phyloP scores from a whole-genome alignment of 768 basidiomycete species.

The Pisolithus microcarpus region DNA sequence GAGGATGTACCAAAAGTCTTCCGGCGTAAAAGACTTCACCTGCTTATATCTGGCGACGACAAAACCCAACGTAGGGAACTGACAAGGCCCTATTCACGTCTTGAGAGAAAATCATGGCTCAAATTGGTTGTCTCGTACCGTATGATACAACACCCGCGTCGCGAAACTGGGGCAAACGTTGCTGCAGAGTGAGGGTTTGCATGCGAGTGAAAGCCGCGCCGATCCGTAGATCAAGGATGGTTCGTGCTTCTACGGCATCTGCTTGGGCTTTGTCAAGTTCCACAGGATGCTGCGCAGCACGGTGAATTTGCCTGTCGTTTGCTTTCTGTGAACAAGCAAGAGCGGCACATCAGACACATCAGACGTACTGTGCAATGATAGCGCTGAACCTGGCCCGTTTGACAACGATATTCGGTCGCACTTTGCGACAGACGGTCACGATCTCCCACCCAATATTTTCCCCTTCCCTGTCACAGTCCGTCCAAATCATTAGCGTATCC shows the following conservation, averaged over 20 bases:
- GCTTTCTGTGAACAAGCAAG: background rate
- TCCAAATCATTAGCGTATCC: slow-evolving; percentile 95
- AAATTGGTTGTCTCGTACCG: slow-evolving; percentile 40
- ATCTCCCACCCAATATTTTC: slow-evolving; percentile 96
- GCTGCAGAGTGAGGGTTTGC: slow-evolving; percentile 73
- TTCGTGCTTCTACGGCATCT: slow-evolving; percentile 86
- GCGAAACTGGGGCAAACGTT: slow-evolving; percentile 48
- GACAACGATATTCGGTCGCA: slow-evolving; percentile 65
- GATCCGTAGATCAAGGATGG: slow-evolving; percentile 78
- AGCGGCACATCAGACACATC: background rate
- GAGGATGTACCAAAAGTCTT: slow-evolving; percentile 90
- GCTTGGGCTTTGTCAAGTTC: slow-evolving; percentile 81
- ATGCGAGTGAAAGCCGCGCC: slow-evolving; percentile 93
- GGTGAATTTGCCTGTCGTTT: slow-evolving; percentile 77
- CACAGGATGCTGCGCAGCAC: slow-evolving; percentile 85
- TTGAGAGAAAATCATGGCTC: background rate
- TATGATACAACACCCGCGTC: slow-evolving; percentile 71
- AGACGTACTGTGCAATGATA: slow-evolving; percentile 87
- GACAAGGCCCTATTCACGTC: slow-evolving; percentile 72
- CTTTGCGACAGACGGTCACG: slow-evolving; percentile 62
- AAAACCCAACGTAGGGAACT: slow-evolving; percentile 97
- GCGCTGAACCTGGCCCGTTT: slow-evolving; percentile 92
- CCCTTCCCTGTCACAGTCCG: slow-evolving; percentile 98
- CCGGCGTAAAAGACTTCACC: slow-evolving; percentile 79
- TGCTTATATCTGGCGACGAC: slow-evolving; percentile 89